These are phyloP conservation scores for Imleria badia DNA, from an alignment of 768 basidiomycete genomes.

Conservation along the genomic window DNA sequence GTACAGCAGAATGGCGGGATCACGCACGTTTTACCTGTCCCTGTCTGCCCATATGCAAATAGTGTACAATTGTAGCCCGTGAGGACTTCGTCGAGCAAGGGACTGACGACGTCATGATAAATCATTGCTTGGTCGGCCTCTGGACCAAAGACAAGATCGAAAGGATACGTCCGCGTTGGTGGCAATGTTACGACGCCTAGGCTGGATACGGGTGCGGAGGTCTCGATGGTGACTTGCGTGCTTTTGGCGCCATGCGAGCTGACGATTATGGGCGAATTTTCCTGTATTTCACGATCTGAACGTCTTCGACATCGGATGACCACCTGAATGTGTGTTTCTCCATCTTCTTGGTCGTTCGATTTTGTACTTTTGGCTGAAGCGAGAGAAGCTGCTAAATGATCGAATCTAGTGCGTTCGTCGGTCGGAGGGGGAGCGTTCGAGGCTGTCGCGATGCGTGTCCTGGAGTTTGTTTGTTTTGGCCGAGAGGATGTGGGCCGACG, in stretches of 20 bases:
- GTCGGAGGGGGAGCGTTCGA: conserved; percentile 31
- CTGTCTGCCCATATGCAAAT: conserved; percentile 98
- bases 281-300: conserved; percentile 80
- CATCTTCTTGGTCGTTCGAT: conserved; percentile 34
- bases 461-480: conserved; percentile 31
- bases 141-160: conserved; percentile 94
- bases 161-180: conserved; percentile 84
- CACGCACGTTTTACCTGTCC: conserved; percentile 95
- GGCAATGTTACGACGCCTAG: conserved; percentile 74
- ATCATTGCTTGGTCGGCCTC: conserved; percentile 95
- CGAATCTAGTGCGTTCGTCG: conserved; percentile 17
- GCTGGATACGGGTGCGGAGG: conserved; percentile 63
- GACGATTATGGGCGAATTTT: conserved; percentile 86
- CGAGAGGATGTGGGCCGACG: conserved; percentile 59
- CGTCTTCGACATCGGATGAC: conserved; percentile 87
- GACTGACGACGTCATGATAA: conserved; percentile 90
- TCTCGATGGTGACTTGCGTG: conserved; percentile 79
- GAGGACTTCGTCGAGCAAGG: conserved; percentile 92
- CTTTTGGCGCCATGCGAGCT: conserved; percentile 73
- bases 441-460: conserved; percentile 49
- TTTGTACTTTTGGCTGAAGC: conserved; percentile 29
- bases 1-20: background rate
- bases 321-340: conserved; percentile 89
- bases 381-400: conserved; percentile 27
- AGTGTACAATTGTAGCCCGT: conserved; percentile 96